Evolutionary conservation across 2,329 filamentous ascomycete species (phyloP).

Genomic region (Aquanectria penicillioides): DNA sequence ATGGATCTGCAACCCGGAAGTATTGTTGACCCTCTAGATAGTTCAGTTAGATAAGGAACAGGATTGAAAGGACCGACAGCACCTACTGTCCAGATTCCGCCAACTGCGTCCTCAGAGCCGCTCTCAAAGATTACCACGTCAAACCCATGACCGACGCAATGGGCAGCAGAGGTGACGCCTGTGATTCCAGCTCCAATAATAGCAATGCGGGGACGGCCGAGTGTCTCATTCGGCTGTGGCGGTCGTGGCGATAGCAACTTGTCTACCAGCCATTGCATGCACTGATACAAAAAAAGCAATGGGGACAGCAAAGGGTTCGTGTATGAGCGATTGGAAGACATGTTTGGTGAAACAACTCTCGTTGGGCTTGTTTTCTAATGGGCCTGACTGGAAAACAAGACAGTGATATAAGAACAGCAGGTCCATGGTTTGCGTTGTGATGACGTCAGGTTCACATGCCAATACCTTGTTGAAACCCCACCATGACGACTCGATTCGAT

Average conservation of each 20-base stretch:
- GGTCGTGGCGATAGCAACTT: slow-evolving; percentile 76
- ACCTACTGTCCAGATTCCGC: slow-evolving; percentile 83
- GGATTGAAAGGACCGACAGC: background rate
- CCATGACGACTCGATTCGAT: slow-evolving; percentile 9
- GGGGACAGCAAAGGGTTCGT: slow-evolving; percentile 60
- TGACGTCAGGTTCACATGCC: slow-evolving; percentile 20
- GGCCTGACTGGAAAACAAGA: no score
- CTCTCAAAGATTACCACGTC: slow-evolving; percentile 84
- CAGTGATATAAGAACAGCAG: no score
- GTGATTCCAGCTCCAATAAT: slow-evolving; percentile 78
- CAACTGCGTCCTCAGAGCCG: slow-evolving; percentile 71
- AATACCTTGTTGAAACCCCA: background rate
- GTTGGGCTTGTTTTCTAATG: background rate
- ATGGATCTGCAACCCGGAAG: slow-evolving; percentile 84
- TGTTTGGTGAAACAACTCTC: background rate
- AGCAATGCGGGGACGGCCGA: slow-evolving; percentile 73
- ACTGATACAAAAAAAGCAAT: slow-evolving; percentile 69
- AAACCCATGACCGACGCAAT: slow-evolving; percentile 87
- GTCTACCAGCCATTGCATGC: slow-evolving; percentile 72
- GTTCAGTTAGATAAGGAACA: slow-evolving; percentile 1
- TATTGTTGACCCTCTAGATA: slow-evolving; percentile 78
- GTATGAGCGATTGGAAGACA: background rate
- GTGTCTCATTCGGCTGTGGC: slow-evolving; percentile 65
- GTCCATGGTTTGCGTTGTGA: background rate
- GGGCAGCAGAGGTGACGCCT: slow-evolving; percentile 80